Base-by-base conservation (phyloP, 1,284 basidiomycete genomes). In the Moesziomyces sp. region DNA sequence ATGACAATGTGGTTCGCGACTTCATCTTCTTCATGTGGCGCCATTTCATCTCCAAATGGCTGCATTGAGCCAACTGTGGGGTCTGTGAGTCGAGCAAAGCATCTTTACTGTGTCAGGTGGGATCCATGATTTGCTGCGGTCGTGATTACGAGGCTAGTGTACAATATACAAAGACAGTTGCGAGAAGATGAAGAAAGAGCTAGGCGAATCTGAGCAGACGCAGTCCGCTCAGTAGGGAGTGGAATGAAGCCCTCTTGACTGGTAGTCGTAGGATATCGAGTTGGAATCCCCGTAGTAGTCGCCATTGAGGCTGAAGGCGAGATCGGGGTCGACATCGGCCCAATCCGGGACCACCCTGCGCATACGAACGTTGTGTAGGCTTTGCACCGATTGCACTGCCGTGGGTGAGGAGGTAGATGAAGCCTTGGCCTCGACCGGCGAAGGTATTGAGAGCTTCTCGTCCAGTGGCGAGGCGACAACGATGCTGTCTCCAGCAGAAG, bases 241-340 rank as follows among this genome's bases (percentile, higher is more conserved):
- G 7, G 70, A 63, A 23, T 66, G 70, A 53, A 73, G 58, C 10
- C 49, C 64, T 45, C 70, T 44, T 3, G 70, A 73, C 28, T 57
- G 70, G 43, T 73, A 74, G 35, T 66, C 70, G 46, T 67, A 76
- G 42, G 74, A 68, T n/a, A 64, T 59, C 48, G 62, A 66, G 40
- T 58, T 58, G 46, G 58, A 54, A 28, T 67, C 57, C 9, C 52
- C 59, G 47, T 67, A 73, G 48, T 43, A 70, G 40, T 70, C 70
- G 52, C 74, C 66, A 45, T 69, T 66, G 40, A 69, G 42, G 46
- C 65, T 66, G 55, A 66, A 66, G 3, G 72, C 72, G 10, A 74
- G 59, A 52, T 74, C 66, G 1, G 72, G 66, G 46, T 74, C 72
- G 7, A 74, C 66, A 38, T 70, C 72, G 5, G 66, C 53, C 72